phyloP scores from a whole-genome alignment of 1,139 yeast genomes.

The Geotrichum cucujoidarum region DNA sequence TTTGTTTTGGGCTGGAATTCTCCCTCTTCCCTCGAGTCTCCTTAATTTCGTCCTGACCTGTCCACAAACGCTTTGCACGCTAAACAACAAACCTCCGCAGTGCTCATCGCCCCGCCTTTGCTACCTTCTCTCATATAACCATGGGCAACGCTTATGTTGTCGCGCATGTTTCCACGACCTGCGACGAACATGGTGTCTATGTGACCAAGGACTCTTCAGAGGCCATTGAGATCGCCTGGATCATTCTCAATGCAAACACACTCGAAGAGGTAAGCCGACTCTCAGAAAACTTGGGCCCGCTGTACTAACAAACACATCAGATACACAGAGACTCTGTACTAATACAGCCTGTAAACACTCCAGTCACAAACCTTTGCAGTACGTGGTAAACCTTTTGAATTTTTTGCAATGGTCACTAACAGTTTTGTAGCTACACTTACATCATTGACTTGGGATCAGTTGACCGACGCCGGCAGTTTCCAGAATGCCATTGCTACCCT shows the following conservation, averaged over 20 bases:
- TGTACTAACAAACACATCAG: slow-evolving; percentile 12
- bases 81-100: background rate
- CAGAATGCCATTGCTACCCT: slow-evolving; percentile 56
- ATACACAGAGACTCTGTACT: slow-evolving; percentile 43
- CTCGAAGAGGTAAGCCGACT: slow-evolving; percentile 29
- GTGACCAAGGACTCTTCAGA: slow-evolving; percentile 63
- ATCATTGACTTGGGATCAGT: slow-evolving; percentile 59
- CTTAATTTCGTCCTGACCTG: slow-evolving; percentile 5
- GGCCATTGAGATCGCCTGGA: slow-evolving; percentile 64
- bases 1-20: too few species aligned
- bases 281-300: slow-evolving; percentile 24
- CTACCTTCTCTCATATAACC: slow-evolving; percentile 17
- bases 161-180: slow-evolving; percentile 59
- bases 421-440: slow-evolving; percentile 32
- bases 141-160: slow-evolving; percentile 63
- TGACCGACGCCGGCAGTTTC: slow-evolving; percentile 47
- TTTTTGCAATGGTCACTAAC: too few species aligned
- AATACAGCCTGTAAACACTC: slow-evolving; percentile 62
- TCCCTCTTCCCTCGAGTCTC: too few species aligned
- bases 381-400: too few species aligned
- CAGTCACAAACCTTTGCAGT: slow-evolving; percentile 59
- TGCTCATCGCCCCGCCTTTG: background rate
- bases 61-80: background rate
- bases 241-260: slow-evolving; percentile 41
- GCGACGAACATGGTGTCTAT: slow-evolving; percentile 58